Evolutionary conservation across 2,329 filamentous ascomycete species (phyloP).

Genomic region (Sclerotinia sclerotiorum): DNA sequence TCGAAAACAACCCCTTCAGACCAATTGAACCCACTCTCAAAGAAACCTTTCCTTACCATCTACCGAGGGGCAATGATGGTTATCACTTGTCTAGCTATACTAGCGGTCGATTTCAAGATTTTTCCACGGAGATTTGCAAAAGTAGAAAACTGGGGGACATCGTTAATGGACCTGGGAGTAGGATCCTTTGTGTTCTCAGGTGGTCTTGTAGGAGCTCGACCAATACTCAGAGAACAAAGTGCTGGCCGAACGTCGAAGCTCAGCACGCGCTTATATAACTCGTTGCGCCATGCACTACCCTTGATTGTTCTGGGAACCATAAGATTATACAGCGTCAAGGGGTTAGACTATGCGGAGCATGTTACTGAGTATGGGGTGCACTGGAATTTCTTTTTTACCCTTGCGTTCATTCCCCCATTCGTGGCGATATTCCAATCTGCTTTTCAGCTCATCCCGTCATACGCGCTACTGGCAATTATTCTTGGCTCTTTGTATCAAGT

Average conservation of each 20-base stretch:
- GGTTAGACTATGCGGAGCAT: slow-evolving; percentile 93
- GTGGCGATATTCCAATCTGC: slow-evolving; percentile 78
- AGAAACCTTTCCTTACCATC: slow-evolving; percentile 88
- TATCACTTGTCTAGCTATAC: slow-evolving; percentile 82
- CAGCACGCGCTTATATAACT: slow-evolving; percentile 58
- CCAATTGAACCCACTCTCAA: slow-evolving; percentile 59
- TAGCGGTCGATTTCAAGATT: slow-evolving; percentile 93
- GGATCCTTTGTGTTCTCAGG: slow-evolving; percentile 96
- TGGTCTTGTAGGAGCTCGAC: slow-evolving; percentile 83
- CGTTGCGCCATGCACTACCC: slow-evolving; percentile 78
- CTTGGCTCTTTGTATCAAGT: slow-evolving; percentile 72
- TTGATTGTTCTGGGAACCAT: slow-evolving; percentile 77
- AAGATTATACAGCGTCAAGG: slow-evolving; percentile 85
- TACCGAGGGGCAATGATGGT: slow-evolving; percentile 93
- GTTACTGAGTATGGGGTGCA: slow-evolving; percentile 97
- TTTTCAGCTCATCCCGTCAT: slow-evolving; percentile 70
- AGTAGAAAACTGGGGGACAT: slow-evolving; percentile 98
- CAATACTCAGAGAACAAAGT: slow-evolving; percentile 69
- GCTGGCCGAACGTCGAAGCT: slow-evolving; percentile 52
- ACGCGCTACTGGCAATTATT: slow-evolving; percentile 69
- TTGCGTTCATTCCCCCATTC: slow-evolving; percentile 85
- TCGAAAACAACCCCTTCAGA: slow-evolving; percentile 43
- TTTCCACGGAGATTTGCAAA: slow-evolving; percentile 96
- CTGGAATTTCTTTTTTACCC: slow-evolving; percentile 99
- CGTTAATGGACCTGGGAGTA: slow-evolving; percentile 97